phyloP scores from a whole-genome alignment of 169 alveolate species.

The Plasmodium gallinaceum region DNA sequence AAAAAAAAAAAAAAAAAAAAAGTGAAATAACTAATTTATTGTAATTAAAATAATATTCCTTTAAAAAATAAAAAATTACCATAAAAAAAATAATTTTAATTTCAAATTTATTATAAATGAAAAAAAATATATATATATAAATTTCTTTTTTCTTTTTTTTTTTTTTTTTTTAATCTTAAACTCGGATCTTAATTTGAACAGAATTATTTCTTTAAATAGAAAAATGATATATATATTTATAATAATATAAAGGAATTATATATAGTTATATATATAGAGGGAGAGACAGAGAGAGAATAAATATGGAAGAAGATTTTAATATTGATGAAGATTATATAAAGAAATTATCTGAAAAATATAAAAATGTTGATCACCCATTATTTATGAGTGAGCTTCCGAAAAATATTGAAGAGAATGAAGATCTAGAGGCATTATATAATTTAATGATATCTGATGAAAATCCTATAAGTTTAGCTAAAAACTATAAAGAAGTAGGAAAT shows the following conservation, averaged over 20 bases:
- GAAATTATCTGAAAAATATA: constrained; percentile 49
- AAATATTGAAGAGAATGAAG: constrained; percentile 71
- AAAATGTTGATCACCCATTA: constrained; percentile 67
- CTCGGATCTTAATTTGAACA: no score
- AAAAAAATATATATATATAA: no score
- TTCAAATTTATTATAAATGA: no score
- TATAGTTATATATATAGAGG: no score
- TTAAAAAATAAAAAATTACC: no score
- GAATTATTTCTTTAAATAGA: no score
- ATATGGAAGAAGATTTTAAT: constrained; percentile 52
- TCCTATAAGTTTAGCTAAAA: constrained; percentile 49
- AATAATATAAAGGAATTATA: background rate
- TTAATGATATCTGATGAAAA: constrained; percentile 54
- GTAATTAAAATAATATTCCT: no score
- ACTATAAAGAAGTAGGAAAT: constrained; percentile 71
- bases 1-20: no score
- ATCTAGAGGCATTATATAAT: constrained; percentile 52
- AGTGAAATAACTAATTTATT: no score
- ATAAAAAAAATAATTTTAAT: no score
- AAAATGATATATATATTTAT: background rate
- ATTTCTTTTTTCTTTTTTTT: no score
- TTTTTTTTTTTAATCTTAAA: no score
- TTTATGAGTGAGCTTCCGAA: constrained; percentile 70
- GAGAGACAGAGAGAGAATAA: background rate
- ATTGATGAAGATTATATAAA: constrained; percentile 57